A percentile compares a stretch with the other conserved stretches of the same genome.
Conservation (phyloP, 257 asterid genomes). For the Jacaranda copaia region DNA sequence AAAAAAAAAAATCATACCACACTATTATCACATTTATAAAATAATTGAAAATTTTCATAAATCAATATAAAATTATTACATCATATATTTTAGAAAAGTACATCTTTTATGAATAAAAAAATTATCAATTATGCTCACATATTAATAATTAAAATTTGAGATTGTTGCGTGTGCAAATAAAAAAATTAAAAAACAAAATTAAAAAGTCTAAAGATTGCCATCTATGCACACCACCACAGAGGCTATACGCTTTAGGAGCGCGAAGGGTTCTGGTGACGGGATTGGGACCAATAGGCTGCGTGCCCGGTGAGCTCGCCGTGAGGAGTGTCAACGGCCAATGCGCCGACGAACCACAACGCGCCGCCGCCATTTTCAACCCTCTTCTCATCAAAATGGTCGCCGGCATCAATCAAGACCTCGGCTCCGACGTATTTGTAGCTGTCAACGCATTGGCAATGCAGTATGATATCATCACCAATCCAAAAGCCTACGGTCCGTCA, state of each 20-base stretch:
- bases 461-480: slow-evolving; percentile 57
- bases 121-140: too few species aligned
- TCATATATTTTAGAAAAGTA: too few species aligned
- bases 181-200: too few species aligned
- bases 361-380: slow-evolving; percentile 51
- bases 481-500: slow-evolving; percentile 44
- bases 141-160: too few species aligned
- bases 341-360: slow-evolving; percentile 55
- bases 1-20: too few species aligned
- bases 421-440: slow-evolving; percentile 58
- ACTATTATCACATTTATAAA: too few species aligned
- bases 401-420: slow-evolving; percentile 52
- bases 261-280: slow-evolving; percentile 73
- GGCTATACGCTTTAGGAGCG: slow-evolving; percentile 54
- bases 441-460: slow-evolving; percentile 60
- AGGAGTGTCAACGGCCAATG: slow-evolving; percentile 61
- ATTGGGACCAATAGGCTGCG: slow-evolving; percentile 73
- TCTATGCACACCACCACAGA: slow-evolving; percentile 34
- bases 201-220: too few species aligned
- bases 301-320: slow-evolving; percentile 56
- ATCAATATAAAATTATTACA: too few species aligned
- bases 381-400: slow-evolving; percentile 52
- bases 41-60: too few species aligned
- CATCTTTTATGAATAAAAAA: too few species aligned
- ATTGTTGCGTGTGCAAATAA: too few species aligned